A percentile compares a stretch with the other conserved stretches of the same genome.
These are phyloP conservation scores for Balakata baccata DNA, from an alignment of 345 rosid species.

Conservation along the genomic window DNA sequence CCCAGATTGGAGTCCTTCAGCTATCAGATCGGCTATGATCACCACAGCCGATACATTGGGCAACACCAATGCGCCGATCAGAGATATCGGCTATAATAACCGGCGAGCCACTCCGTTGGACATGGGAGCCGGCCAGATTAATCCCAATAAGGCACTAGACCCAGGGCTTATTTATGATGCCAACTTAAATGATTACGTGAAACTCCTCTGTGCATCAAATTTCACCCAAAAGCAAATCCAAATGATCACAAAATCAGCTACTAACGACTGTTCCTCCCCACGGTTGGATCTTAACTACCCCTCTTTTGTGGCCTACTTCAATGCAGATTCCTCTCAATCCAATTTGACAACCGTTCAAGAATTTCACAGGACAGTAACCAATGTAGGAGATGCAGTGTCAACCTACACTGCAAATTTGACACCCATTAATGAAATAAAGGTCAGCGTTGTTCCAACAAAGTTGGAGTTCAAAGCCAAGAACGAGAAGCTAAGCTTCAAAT, in stretches of 20 bases:
- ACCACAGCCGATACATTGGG: slow-evolving; percentile 42
- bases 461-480: slow-evolving; percentile 41
- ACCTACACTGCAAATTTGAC: slow-evolving; percentile 37
- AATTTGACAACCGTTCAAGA: slow-evolving; percentile 15
- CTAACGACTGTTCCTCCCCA: slow-evolving; percentile 36
- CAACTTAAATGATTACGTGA: slow-evolving; percentile 38
- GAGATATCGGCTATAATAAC: slow-evolving; percentile 23
- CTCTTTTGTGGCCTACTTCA: slow-evolving; percentile 49
- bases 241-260: slow-evolving; percentile 40
- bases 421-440: slow-evolving; percentile 28
- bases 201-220: slow-evolving; percentile 47
- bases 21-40: slow-evolving; percentile 60
- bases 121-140: slow-evolving; percentile 60
- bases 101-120: slow-evolving; percentile 41
- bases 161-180: slow-evolving; percentile 55
- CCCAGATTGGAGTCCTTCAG: slow-evolving; percentile 56
- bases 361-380: slow-evolving; percentile 51
- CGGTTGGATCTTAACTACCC: slow-evolving; percentile 56
- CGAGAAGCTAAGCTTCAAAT: slow-evolving; percentile 42
- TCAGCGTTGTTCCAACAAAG: slow-evolving; percentile 33
- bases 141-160: slow-evolving; percentile 52
- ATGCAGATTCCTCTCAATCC: not conserved
- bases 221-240: slow-evolving; percentile 44
- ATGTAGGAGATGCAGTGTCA: slow-evolving; percentile 37
- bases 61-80: slow-evolving; percentile 14